phyloP scores from a whole-genome alignment of 2,329 filamentous ascomycete species.

The Fusarium duplospermum region DNA sequence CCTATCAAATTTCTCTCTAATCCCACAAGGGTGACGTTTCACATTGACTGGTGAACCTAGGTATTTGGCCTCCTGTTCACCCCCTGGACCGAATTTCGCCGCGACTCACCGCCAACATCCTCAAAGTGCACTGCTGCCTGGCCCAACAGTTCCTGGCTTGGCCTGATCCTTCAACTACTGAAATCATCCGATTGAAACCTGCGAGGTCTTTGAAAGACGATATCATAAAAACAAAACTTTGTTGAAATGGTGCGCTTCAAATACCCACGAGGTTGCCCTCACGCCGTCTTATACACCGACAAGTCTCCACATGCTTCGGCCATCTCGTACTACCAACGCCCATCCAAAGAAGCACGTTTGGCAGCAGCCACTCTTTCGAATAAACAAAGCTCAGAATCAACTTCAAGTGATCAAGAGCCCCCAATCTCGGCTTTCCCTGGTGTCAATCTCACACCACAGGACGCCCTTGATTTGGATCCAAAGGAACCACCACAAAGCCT shows the following conservation, averaged over 20 bases:
- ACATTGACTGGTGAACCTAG: not conserved
- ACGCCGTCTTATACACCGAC: not conserved
- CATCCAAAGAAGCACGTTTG: not conserved
- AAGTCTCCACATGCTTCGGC: not conserved
- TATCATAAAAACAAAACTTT: not conserved
- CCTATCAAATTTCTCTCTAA: not conserved
- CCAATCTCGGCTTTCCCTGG: not conserved
- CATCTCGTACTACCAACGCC: not conserved
- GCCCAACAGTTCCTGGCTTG: not conserved
- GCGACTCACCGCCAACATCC: not conserved
- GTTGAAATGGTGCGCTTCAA: not conserved
- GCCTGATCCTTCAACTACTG: not conserved
- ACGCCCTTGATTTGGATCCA: conserved; percentile 3
- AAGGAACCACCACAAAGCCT: not conserved
- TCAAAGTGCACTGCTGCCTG: not conserved
- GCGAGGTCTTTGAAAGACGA: not conserved
- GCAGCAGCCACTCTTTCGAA: not conserved
- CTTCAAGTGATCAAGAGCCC: not conserved
- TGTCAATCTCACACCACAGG: not conserved
- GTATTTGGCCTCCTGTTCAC: not conserved
- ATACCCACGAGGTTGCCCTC: not conserved
- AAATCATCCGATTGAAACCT: not conserved
- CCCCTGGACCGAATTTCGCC: not conserved
- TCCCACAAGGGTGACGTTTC: not conserved
- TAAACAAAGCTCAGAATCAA: not conserved